phyloP scores from a whole-genome alignment of 306 rosid genomes.

The Castanea mollissima region DNA sequence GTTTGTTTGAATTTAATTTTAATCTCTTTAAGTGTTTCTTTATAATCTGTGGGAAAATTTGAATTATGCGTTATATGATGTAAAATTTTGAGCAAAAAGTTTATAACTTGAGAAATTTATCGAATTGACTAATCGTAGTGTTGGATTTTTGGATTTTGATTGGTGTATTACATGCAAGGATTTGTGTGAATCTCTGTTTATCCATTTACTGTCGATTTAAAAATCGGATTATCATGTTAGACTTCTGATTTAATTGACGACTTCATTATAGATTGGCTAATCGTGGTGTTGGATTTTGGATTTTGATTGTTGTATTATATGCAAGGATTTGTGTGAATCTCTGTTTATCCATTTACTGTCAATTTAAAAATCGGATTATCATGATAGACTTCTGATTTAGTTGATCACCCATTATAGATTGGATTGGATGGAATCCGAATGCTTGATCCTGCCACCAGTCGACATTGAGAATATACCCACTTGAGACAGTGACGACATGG shows the following conservation, averaged over 20 bases:
- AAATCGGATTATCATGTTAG: constrained; percentile 1
- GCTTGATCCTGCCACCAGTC: constrained; percentile 82
- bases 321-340: too few species aligned
- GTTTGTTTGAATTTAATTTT: constrained; percentile 25
- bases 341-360: not conserved
- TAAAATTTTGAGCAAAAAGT: too few species aligned
- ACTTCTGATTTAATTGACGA: too few species aligned
- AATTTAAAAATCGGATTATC: constrained; percentile 8
- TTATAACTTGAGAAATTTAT: too few species aligned
- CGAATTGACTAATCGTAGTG: too few species aligned
- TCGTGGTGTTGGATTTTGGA: too few species aligned
- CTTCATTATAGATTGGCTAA: constrained; percentile 56
- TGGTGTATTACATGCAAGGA: too few species aligned
- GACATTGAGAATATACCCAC: constrained; percentile 87
- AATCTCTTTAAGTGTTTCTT: not conserved
- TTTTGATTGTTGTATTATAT: too few species aligned
- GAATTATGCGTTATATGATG: too few species aligned
- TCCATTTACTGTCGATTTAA: not conserved
- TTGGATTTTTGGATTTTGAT: too few species aligned
- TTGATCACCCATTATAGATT: constrained; percentile 47
- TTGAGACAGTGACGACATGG: constrained; percentile 85
- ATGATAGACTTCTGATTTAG: not conserved
- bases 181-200: too few species aligned
- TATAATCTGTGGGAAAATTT: too few species aligned
- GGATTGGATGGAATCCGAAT: constrained; percentile 89